These are phyloP conservation scores for Alternaria incomplexa DNA, from an alignment of 2,329 filamentous ascomycete species.

Conservation along the genomic window DNA sequence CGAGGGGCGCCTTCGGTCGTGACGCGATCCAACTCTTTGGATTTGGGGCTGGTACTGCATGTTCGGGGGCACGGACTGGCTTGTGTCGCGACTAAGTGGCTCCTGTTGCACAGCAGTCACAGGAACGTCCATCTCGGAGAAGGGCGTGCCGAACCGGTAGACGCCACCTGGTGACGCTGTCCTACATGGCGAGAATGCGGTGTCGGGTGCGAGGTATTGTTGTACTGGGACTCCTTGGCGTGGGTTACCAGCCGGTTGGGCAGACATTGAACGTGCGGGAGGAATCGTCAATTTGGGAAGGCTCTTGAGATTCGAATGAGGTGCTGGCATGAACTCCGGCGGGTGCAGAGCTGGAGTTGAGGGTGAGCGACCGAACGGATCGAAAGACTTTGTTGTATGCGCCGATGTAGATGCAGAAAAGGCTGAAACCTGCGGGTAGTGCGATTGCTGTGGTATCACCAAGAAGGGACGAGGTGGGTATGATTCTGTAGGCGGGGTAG, in stretches of 20 bases:
- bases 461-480: constrained; percentile 45
- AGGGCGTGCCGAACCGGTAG: constrained; percentile 83
- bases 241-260: constrained; percentile 36
- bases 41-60: constrained; percentile 75
- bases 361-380: constrained; percentile 24
- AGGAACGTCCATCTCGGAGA: constrained; percentile 89
- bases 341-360: constrained; percentile 45
- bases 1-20: constrained; percentile 66
- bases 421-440: constrained; percentile 37
- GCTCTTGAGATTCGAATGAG: constrained; percentile 58
- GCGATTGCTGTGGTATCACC: constrained; percentile 37
- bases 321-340: constrained; percentile 50
- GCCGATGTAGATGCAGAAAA: constrained; percentile 47
- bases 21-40: constrained; percentile 53
- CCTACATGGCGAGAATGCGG: constrained; percentile 54
- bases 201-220: constrained; percentile 42
- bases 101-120: constrained; percentile 74
- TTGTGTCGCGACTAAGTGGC: constrained; percentile 77
- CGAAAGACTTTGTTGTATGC: constrained; percentile 39
- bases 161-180: constrained; percentile 64
- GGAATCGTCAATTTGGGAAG: constrained; percentile 66
- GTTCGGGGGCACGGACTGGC: constrained; percentile 91
- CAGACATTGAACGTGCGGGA: constrained; percentile 46
- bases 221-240: constrained; percentile 30
- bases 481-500: constrained; percentile 49